A percentile compares a stretch with the other conserved stretches of the same genome.
Conservation (phyloP, 345 rosid species). For the Citrus medica region DNA sequence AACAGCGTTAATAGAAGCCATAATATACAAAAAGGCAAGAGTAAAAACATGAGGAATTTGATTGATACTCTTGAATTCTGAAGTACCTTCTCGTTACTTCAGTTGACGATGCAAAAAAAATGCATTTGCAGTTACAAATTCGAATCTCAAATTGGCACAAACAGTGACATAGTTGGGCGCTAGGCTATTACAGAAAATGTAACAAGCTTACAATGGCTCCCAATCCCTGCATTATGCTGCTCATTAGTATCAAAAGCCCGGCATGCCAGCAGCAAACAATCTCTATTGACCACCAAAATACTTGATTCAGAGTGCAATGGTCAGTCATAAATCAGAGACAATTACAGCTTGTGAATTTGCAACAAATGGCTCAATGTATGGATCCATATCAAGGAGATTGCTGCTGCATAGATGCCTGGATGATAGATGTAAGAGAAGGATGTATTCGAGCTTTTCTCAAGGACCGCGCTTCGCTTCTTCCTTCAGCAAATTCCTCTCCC, state of each 20-base stretch:
- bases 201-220: background rate
- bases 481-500: conserved; percentile 78
- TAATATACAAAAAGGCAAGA: too few relatives aligned
- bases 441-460: conserved; percentile 72
- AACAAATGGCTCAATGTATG: background rate
- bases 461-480: conserved; percentile 82
- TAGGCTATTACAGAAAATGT: background rate
- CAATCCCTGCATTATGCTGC: background rate
- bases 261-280: background rate
- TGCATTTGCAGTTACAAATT: background rate
- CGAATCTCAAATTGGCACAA: background rate
- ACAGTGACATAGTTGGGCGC: background rate
- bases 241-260: background rate
- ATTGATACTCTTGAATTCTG: too few relatives aligned
- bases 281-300: background rate
- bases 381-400: background rate
- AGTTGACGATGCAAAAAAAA: background rate
- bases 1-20: background rate
- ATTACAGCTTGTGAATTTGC: background rate
- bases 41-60: too few relatives aligned
- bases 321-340: background rate
- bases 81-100: too few relatives aligned
- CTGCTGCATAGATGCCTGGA: conserved; percentile 47
- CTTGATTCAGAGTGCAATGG: background rate
- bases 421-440: conserved; percentile 84